phyloP scores from a whole-genome alignment of 495 filamentous ascomycete species.

The Corynascus novoguineensis region DNA sequence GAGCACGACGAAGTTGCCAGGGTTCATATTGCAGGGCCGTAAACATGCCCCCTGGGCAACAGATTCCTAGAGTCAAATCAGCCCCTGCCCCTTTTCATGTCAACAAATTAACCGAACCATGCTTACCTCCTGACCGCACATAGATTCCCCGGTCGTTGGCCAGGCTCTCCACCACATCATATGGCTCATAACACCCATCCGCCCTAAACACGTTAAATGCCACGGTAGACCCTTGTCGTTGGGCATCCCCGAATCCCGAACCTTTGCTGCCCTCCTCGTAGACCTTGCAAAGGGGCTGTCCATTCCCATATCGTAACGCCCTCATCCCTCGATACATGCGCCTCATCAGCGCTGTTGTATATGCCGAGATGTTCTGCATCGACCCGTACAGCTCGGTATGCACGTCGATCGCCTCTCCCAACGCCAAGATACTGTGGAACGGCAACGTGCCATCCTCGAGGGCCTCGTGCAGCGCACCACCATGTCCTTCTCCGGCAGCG shows the following conservation, averaged over 20 bases:
- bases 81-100: constrained; percentile 39
- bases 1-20: constrained; percentile 57
- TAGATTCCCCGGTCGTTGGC: constrained; percentile 60
- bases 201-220: constrained; percentile 60
- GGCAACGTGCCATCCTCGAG: constrained; percentile 76
- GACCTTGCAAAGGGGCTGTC: constrained; percentile 50
- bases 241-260: constrained; percentile 48
- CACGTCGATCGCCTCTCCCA: constrained; percentile 62
- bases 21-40: constrained; percentile 45
- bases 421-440: constrained; percentile 70
- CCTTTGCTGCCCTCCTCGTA: constrained; percentile 38
- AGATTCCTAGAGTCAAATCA: constrained; percentile 36
- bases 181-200: constrained; percentile 52
- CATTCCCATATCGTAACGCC: constrained; percentile 55
- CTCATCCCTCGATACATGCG: constrained; percentile 48
- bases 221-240: constrained; percentile 62
- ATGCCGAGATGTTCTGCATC: constrained; percentile 56
- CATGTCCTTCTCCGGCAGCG: not conserved
- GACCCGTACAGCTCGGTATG: constrained; percentile 58
- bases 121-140: constrained; percentile 64
- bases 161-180: constrained; percentile 55
- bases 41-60: constrained; percentile 42
- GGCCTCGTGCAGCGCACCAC: constrained; percentile 49
- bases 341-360: constrained; percentile 54
- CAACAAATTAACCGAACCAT: constrained; percentile 19